Base-by-base conservation (phyloP, 768 basidiomycete genomes). In the Exidia glandulosa region DNA sequence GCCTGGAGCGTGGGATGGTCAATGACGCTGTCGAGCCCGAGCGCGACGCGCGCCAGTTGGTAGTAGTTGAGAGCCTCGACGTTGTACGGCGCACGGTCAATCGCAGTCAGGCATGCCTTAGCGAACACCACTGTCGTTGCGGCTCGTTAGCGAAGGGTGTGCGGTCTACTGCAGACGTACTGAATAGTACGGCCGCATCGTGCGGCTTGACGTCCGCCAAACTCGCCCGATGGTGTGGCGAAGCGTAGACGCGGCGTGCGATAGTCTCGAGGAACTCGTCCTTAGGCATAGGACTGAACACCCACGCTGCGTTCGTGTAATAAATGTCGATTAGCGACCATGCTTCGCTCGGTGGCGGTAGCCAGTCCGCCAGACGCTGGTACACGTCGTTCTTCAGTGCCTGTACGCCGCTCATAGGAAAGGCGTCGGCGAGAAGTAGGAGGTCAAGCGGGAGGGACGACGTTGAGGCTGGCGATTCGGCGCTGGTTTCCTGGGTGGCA, bases 61-160 rank as follows among this genome's bases (percentile, higher is more conserved):
- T 86, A 79, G 63, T 83, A 87, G 66, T 85, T 85, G 67, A 86
- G 83, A 1, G 85, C 85, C 59, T 87, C 85, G 48, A 85, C 66
- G 57, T 77, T 84, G 66, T 86, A 86, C 0, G 84, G 78, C n/a
- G 80, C 73, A 36, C 81, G 70, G n/a, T 74, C 69, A 2, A 76
- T 75, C 65, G 86, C 79, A 77, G 85, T 81, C 56, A 86, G 75
- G 14, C 77, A 79, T 2, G 84, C 85, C 62, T 86, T 81, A 0
- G 85, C 82, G 9, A 87, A 75, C 23, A 87, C 74, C 74, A 87
- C 50, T 54, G 27, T 13, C 48, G 23, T 19, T 50, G 12, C 12
- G 14, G 23, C 23, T 19, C 48, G 27, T n/a, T 50, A n/a, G 48
- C 10, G 14, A 50, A 50, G 14, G 13, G 23, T 50, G 14, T n/a